A percentile compares a stretch with the other conserved stretches of the same genome.
These are phyloP conservation scores for Blastobotrys mokoenaii DNA, from an alignment of 805 yeast species.

Conservation along the genomic window DNA sequence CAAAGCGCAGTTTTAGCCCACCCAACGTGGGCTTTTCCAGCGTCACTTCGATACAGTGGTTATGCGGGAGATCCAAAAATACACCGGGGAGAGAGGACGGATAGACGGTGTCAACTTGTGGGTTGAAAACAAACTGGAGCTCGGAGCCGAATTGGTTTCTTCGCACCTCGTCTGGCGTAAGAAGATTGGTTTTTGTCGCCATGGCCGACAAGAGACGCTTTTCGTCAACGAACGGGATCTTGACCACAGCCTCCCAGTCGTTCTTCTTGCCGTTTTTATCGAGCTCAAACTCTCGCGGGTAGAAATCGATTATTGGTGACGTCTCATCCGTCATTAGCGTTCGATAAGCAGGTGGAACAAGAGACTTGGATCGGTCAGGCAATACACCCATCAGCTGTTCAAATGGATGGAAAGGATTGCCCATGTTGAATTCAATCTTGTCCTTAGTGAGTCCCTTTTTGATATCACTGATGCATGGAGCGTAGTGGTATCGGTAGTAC, in stretches of 20 bases:
- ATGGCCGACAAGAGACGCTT: slow-evolving; percentile 63
- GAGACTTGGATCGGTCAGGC: slow-evolving; percentile 79
- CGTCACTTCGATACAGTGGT: slow-evolving; percentile 63
- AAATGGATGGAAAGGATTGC: slow-evolving; percentile 82
- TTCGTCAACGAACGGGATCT: slow-evolving; percentile 86
- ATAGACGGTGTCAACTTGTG: slow-evolving; percentile 59
- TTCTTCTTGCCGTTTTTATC: slow-evolving; percentile 94
- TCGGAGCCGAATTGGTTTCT: slow-evolving; percentile 74
- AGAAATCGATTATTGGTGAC: slow-evolving; percentile 85
- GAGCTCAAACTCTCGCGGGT: slow-evolving; percentile 78
- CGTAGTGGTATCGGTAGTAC: slow-evolving; percentile 83
- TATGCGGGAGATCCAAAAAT: slow-evolving; percentile 69
- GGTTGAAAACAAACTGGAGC: slow-evolving; percentile 61
- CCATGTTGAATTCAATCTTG: slow-evolving; percentile 53
- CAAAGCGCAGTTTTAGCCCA: slow-evolving; percentile 25
- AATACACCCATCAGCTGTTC: slow-evolving; percentile 96
- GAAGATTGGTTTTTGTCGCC: slow-evolving; percentile 50
- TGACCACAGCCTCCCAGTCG: slow-evolving; percentile 96
- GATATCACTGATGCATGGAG: slow-evolving; percentile 91
- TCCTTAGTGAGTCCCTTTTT: slow-evolving; percentile 55
- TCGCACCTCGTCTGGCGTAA: slow-evolving; percentile 59
- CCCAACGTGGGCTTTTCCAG: slow-evolving; percentile 28
- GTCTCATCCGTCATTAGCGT: slow-evolving; percentile 75
- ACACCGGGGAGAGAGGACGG: slow-evolving; percentile 70
- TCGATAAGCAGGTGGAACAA: slow-evolving; percentile 73